Evolutionary conservation across 768 basidiomycete genomes (phyloP).

Genomic region (Leccinum boreale): DNA sequence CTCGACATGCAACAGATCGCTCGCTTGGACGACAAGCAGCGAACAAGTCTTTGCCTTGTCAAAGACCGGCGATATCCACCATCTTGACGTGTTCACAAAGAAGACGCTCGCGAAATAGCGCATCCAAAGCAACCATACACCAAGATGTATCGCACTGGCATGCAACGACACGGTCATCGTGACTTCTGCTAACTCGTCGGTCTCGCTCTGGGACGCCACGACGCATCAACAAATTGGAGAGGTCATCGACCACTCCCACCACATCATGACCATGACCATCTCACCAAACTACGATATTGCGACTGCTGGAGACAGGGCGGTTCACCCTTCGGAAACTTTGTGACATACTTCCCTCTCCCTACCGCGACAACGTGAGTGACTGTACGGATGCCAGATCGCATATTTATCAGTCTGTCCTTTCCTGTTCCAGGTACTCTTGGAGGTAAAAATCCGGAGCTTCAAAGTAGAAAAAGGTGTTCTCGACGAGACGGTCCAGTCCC

Average conservation of each 20-base stretch:
- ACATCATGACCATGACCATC: neutral
- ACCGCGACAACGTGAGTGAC: neutral
- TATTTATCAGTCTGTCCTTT: neutral
- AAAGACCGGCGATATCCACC: neutral
- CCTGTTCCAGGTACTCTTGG: neutral
- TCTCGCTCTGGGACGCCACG: neutral
- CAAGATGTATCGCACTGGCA: neutral
- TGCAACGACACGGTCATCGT: neutral
- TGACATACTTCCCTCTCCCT: neutral
- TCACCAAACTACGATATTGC: neutral
- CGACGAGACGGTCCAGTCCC: neutral
- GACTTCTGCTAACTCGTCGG: neutral
- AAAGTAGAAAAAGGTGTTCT: neutral
- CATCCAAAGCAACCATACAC: neutral
- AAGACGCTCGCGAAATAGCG: neutral
- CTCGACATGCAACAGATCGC: neutral
- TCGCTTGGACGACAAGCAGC: neutral
- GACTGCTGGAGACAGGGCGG: neutral
- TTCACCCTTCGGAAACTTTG: neutral
- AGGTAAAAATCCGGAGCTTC: neutral
- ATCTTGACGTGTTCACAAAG: neutral
- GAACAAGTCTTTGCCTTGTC: neutral
- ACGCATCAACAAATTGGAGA: neutral
- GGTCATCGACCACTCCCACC: neutral
- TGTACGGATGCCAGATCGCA: neutral